These are phyloP conservation scores for Penicillium concentricum DNA, from an alignment of 2,329 filamentous ascomycete species.

Conservation along the genomic window DNA sequence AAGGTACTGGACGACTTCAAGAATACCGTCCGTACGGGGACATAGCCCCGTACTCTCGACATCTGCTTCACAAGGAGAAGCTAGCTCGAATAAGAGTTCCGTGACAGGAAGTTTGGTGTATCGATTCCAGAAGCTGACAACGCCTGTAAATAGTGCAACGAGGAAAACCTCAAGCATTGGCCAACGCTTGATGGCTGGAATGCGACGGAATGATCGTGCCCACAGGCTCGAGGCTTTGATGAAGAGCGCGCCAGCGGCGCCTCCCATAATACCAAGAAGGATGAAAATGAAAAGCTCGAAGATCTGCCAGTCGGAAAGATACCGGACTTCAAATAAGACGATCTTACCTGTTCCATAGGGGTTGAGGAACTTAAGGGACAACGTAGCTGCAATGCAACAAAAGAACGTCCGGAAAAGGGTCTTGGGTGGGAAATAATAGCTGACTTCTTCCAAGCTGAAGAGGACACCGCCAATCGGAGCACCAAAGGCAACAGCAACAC, in stretches of 20 bases:
- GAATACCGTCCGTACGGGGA: slow-evolving; percentile 73
- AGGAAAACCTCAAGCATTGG: slow-evolving; percentile 85
- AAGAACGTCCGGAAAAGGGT: slow-evolving; percentile 97
- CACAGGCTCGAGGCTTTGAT: slow-evolving; percentile 93
- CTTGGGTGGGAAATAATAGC: slow-evolving; percentile 95
- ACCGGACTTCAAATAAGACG: slow-evolving; percentile 92
- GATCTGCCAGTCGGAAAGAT: slow-evolving; percentile 85
- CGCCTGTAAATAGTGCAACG: slow-evolving; percentile 79
- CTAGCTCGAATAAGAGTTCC: slow-evolving; percentile 84
- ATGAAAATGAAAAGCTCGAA: slow-evolving; percentile 88
- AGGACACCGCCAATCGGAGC: slow-evolving; percentile 86
- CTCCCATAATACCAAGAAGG: slow-evolving; percentile 80
- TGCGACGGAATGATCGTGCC: slow-evolving; percentile 83
- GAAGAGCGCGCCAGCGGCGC: slow-evolving; percentile 82
- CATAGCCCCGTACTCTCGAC: slow-evolving; percentile 75
- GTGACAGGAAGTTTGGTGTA: slow-evolving; percentile 87
- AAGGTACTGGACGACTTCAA: slow-evolving; percentile 69
- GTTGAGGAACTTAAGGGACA: slow-evolving; percentile 92
- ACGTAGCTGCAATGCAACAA: slow-evolving; percentile 86
- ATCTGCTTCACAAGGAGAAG: slow-evolving; percentile 74
- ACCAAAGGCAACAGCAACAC: slow-evolving; percentile 91
- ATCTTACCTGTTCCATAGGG: slow-evolving; percentile 96
- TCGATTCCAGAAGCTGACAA: slow-evolving; percentile 90
- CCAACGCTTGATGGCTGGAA: slow-evolving; percentile 74
- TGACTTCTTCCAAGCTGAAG: slow-evolving; percentile 91